phyloP scores from a whole-genome alignment of 441 rosid species.

The Populus trichocarpa region DNA sequence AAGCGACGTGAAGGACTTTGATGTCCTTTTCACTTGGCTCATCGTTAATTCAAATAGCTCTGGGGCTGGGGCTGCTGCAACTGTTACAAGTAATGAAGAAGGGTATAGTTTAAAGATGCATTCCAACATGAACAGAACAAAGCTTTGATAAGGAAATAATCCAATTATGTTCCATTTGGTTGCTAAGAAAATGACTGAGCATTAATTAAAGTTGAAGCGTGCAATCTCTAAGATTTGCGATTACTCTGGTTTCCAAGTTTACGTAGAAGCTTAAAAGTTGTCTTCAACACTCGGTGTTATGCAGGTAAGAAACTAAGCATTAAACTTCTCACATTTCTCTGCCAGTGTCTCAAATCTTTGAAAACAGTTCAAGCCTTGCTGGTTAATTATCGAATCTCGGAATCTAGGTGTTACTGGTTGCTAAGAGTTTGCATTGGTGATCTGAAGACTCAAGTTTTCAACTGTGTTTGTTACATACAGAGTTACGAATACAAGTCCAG shows the following conservation, averaged over 20 bases:
- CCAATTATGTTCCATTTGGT: not conserved
- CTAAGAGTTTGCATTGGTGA: not conserved
- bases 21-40: constrained; percentile 69
- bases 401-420: not conserved
- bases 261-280: not conserved
- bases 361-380: not conserved
- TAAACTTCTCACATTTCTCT: not conserved
- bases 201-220: not conserved
- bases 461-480: not conserved
- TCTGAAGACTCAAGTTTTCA: not conserved
- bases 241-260: not conserved
- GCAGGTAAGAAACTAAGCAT: not conserved
- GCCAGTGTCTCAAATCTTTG: not conserved
- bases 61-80: constrained; percentile 59
- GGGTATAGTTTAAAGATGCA: not conserved
- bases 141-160: not conserved
- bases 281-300: not conserved
- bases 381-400: not conserved
- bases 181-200: not conserved
- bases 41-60: constrained; percentile 74
- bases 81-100: constrained; percentile 29
- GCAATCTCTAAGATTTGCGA: not conserved
- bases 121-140: not conserved
- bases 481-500: not conserved
- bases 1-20: constrained; percentile 73